Conservation (phyloP, 1,284 basidiomycete genomes). For the Heliocybe sulcata region DNA sequence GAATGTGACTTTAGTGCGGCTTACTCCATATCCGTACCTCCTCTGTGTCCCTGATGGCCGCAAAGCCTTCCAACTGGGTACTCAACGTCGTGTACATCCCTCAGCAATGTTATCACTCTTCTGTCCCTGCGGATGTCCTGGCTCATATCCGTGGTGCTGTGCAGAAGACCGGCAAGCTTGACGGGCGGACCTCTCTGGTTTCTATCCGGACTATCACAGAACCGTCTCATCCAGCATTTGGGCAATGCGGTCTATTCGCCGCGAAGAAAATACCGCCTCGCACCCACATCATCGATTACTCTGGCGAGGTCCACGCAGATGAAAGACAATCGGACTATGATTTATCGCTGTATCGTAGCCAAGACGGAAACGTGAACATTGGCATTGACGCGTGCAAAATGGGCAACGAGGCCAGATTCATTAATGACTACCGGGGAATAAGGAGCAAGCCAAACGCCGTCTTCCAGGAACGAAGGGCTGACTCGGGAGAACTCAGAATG, state of each 20-base stretch:
- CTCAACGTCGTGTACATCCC: slow-evolving; percentile 35
- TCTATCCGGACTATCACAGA: slow-evolving; percentile 38
- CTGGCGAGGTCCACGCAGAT: slow-evolving; percentile 80
- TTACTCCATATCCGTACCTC: neutral
- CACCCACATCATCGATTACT: slow-evolving; percentile 73
- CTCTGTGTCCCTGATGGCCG: neutral
- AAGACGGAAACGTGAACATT: slow-evolving; percentile 41
- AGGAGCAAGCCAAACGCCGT: slow-evolving; percentile 62
- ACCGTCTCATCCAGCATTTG: slow-evolving; percentile 65
- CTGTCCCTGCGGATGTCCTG: slow-evolving; percentile 34
- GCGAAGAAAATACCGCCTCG: slow-evolving; percentile 57
- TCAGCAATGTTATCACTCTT: slow-evolving; percentile 41
- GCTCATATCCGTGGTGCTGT: slow-evolving; percentile 10
- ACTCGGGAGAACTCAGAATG: slow-evolving; percentile 68
- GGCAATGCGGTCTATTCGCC: slow-evolving; percentile 82
- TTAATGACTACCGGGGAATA: slow-evolving; percentile 84
- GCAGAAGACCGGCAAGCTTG: neutral
- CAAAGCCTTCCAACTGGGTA: slow-evolving; percentile 45
- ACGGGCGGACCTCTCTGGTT: slow-evolving; percentile 13
- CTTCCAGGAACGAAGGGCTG: slow-evolving; percentile 56
- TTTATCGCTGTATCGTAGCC: slow-evolving; percentile 63
- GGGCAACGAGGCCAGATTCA: slow-evolving; percentile 84
- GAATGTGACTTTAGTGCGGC: neutral
- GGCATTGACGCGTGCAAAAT: slow-evolving; percentile 67
- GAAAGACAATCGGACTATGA: slow-evolving; percentile 81